Conservation (phyloP, 345 rosid species). For the Balakata baccata region DNA sequence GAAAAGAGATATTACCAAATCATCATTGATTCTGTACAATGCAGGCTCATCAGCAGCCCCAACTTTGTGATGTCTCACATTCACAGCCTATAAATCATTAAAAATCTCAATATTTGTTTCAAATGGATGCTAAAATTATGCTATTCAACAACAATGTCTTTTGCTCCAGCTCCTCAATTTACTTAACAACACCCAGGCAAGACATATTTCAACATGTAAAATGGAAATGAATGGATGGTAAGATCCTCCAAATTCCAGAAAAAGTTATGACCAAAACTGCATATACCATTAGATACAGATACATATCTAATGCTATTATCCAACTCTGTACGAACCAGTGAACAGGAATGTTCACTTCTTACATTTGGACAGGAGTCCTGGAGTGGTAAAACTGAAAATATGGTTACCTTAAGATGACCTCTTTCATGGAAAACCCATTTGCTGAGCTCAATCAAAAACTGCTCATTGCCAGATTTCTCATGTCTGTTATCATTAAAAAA, state of each 20-base stretch:
- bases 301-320: background rate
- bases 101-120: background rate
- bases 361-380: background rate
- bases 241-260: background rate
- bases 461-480: constrained; percentile 57
- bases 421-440: constrained; percentile 74
- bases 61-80: constrained; percentile 42
- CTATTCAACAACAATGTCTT: background rate
- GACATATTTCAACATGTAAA: background rate
- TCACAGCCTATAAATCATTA: constrained; percentile 38
- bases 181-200: background rate
- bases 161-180: background rate
- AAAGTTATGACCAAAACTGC: background rate
- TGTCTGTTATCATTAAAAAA: constrained; percentile 30
- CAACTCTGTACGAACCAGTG: background rate
- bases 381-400: background rate
- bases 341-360: background rate
- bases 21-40: constrained; percentile 56
- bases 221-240: no score
- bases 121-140: constrained; percentile 4
- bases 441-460: constrained; percentile 56
- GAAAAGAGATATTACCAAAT: constrained; percentile 38
- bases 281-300: background rate
- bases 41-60: constrained; percentile 56
- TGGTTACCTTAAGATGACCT: constrained; percentile 56